These are phyloP conservation scores for Lactifluus echinatus DNA, from an alignment of 768 basidiomycete genomes.

Conservation along the genomic window DNA sequence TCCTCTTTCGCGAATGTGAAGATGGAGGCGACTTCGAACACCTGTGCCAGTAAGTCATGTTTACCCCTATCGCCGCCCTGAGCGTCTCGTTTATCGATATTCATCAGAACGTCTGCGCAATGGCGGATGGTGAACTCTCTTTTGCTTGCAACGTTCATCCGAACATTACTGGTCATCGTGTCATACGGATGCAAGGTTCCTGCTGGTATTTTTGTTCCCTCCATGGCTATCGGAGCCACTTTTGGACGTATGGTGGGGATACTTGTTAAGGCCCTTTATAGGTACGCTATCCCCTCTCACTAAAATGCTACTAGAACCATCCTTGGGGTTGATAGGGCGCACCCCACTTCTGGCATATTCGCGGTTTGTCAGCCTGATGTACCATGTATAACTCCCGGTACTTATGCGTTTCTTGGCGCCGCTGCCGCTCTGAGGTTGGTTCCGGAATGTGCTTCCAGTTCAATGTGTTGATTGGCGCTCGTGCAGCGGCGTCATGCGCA, in stretches of 20 bases:
- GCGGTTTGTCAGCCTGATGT: slow-evolving; percentile 84
- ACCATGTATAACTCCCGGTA: slow-evolving; percentile 97
- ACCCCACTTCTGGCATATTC: slow-evolving; percentile 81
- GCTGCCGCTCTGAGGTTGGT: slow-evolving; percentile 86
- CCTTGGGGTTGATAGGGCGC: slow-evolving; percentile 44
- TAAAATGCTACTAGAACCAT: background rate
- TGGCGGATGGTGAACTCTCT: slow-evolving; percentile 95
- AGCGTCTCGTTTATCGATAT: slow-evolving; percentile 1
- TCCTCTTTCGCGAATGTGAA: slow-evolving; percentile 94
- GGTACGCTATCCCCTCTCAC: slow-evolving; percentile 37
- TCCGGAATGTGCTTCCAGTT: background rate
- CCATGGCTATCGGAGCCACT: slow-evolving; percentile 96
- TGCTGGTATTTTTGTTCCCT: slow-evolving; percentile 96
- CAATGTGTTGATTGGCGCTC: background rate
- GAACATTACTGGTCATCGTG: slow-evolving; percentile 77
- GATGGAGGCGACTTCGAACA: slow-evolving; percentile 86
- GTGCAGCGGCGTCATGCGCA: slow-evolving; percentile 85
- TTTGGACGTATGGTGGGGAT: slow-evolving; percentile 98
- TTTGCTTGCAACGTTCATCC: slow-evolving; percentile 82
- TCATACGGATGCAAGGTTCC: slow-evolving; percentile 97
- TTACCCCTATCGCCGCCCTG: background rate
- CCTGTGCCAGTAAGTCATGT: slow-evolving; percentile 79
- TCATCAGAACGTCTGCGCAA: slow-evolving; percentile 67
- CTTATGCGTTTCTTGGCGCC: slow-evolving; percentile 95
- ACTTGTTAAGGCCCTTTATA: slow-evolving; percentile 86